phyloP scores from a whole-genome alignment of 2,329 filamentous ascomycete genomes.

The Botrytis sinoallii region DNA sequence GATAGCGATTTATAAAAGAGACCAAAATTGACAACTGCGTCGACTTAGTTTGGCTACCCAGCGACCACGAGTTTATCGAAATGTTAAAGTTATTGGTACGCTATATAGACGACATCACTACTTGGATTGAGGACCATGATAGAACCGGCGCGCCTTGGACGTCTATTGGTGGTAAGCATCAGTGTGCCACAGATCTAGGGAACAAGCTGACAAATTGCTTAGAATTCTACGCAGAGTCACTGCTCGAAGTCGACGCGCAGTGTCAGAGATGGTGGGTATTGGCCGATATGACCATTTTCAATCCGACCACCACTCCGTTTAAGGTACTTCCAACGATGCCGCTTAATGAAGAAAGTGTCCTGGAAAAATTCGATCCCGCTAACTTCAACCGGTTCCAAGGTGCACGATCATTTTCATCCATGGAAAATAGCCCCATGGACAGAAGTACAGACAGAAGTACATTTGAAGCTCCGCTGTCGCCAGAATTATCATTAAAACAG shows the following conservation, averaged over 20 bases:
- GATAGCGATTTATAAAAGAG: neutral
- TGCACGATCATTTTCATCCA: neutral
- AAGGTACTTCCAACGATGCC: neutral
- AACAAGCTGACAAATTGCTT: neutral
- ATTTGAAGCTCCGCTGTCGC: neutral
- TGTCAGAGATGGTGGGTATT: conserved; percentile 12
- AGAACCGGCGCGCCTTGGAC: neutral
- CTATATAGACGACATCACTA: neutral
- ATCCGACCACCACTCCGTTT: neutral
- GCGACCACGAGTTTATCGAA: conserved; percentile 6
- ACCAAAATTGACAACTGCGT: neutral
- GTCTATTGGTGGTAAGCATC: neutral
- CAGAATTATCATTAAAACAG: too few relatives aligned
- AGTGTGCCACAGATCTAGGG: neutral
- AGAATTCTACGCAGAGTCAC: neutral
- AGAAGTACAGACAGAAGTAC: too few relatives aligned
- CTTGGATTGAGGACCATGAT: conserved; percentile 10
- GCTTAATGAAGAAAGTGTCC: neutral
- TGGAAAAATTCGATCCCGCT: neutral
- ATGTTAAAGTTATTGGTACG: conserved; percentile 2
- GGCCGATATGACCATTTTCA: neutral
- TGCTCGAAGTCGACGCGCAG: neutral
- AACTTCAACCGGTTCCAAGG: neutral
- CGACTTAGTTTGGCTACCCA: neutral
- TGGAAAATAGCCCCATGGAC: neutral